Evolutionary conservation across 2,329 filamentous ascomycete species (phyloP), one percentile per base, ranked within the genome.

Genomic region (Hypoxylon sp.): DNA sequence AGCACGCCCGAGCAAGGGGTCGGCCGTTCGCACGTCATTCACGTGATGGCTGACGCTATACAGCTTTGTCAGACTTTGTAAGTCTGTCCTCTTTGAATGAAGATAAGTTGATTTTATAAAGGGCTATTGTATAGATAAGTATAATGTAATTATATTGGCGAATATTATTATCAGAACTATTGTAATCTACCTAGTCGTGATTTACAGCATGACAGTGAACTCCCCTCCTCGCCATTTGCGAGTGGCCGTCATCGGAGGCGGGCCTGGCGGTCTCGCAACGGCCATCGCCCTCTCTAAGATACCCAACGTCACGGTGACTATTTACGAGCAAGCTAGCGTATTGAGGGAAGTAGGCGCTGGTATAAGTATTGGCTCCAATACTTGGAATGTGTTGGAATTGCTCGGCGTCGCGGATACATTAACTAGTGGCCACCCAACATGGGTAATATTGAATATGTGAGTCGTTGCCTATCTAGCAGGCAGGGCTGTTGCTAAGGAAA

Each of bases 261-360:
- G 74, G 1, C 74, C 74, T 1, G 73, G 74, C 1, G 74, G 74
- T 0, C 65, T 86, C 0, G 82, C 78, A 6, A 79, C 82, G 1
- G 84, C 83, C 2, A 85, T 86, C 54, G 82, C 82, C 1, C 74
- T 86, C 0, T 81, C 80, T 0, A 72, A 78, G 42, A 71, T 84
- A 1, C 79, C 81, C 0, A 80, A 82, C 40, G 74, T 85, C 7
- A 73, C 82, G 17, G 79, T 83, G 2, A 79, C 74, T 0, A 69
- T 85, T 1, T 86, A 84, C 57, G 84, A 86, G 64, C 80, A 85
- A 62, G 82, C 82, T 0, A 77, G 69, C 6, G 75, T 81, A 17
- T 73, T 85, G n/a, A 75, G 82, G 33, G 84, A 86, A 69, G 80
- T 84, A 4, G 84, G 84, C 0, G 83, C 83, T 0, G 84, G 84